Percentiles rank a stretch among this genome's conserved stretches.
These are phyloP conservation scores for Cicer cuneatum DNA, from an alignment of 306 rosid species.

Conservation along the genomic window DNA sequence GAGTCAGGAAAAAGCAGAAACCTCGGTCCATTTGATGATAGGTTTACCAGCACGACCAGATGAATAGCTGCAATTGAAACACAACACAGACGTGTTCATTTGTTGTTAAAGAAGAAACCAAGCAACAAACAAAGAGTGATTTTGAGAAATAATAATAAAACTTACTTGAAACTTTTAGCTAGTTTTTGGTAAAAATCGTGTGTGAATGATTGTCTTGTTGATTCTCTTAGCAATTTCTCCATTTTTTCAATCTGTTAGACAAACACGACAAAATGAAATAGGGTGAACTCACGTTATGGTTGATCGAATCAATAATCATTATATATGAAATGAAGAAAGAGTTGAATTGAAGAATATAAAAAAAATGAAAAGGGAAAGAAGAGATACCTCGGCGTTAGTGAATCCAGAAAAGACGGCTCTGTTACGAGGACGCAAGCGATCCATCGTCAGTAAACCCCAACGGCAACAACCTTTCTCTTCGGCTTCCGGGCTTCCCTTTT, in stretches of 20 bases:
- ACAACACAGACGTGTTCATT: slow-evolving; percentile 12
- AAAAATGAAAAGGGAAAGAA: neutral
- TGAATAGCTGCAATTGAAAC: slow-evolving; percentile 62
- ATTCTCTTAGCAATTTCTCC: slow-evolving; percentile 65
- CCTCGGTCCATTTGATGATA: slow-evolving; percentile 79
- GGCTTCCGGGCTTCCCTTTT: neutral
- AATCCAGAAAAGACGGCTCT: slow-evolving; percentile 72
- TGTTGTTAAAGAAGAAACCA: slow-evolving; percentile 1
- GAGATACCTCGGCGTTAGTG: slow-evolving; percentile 73
- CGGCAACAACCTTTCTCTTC: neutral
- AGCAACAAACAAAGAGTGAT: neutral
- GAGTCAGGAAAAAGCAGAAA: slow-evolving; percentile 42
- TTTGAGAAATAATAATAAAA: slow-evolving; percentile 20
- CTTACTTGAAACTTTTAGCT: slow-evolving; percentile 73
- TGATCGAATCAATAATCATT: neutral
- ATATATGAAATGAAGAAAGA: neutral
- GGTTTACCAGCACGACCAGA: slow-evolving; percentile 96
- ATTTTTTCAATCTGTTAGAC: slow-evolving; percentile 74
- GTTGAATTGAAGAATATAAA: neutral
- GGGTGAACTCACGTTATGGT: too few relatives aligned
- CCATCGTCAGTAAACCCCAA: slow-evolving; percentile 52
- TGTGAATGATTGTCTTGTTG: slow-evolving; percentile 52
- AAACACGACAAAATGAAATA: neutral
- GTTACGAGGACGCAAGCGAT: slow-evolving; percentile 88
- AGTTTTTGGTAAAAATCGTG: slow-evolving; percentile 63